A percentile compares a stretch with the other conserved stretches of the same genome.
Conservation (phyloP, 2,329 filamentous ascomycete species). For the Beauveria sp. region DNA sequence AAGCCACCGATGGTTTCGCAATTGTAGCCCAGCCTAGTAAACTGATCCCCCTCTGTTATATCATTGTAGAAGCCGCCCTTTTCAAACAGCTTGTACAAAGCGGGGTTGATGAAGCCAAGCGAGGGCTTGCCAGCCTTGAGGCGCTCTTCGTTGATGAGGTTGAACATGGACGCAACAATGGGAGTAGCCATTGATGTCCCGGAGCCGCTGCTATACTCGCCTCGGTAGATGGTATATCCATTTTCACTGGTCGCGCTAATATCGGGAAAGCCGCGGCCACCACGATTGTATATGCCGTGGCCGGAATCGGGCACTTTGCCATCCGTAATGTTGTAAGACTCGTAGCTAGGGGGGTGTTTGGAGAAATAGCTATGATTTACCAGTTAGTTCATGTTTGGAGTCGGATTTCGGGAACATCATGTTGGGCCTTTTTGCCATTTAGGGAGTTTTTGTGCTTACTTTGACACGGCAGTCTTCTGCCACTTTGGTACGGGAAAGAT, state of each 20-base stretch:
- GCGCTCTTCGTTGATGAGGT: constrained; percentile 14
- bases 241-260: constrained; percentile 37
- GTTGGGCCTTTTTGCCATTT: not conserved
- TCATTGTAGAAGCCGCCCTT: not conserved
- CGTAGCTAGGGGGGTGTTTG: not conserved
- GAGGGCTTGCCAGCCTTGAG: constrained; percentile 25
- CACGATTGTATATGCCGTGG: too few relatives aligned
- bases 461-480: constrained; percentile 32
- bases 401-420: too few relatives aligned
- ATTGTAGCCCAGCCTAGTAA: not conserved
- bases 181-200: constrained; percentile 15
- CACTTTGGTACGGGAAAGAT: constrained; percentile 39
- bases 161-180: constrained; percentile 15
- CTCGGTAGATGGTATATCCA: constrained; percentile 30
- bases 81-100: constrained; percentile 6
- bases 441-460: not conserved
- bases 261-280: constrained; percentile 31
- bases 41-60: not conserved
- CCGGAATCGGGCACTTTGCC: too few relatives aligned
- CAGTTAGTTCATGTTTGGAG: too few relatives aligned
- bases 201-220: constrained; percentile 14
- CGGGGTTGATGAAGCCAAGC: constrained; percentile 25
- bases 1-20: not conserved
- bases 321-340: constrained; percentile 25
- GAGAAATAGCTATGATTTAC: too few relatives aligned